Percentiles rank a stretch among this genome's conserved stretches.
Conservation (phyloP, 192 early-diverging fungal species). For the Coemansia sp. region DNA sequence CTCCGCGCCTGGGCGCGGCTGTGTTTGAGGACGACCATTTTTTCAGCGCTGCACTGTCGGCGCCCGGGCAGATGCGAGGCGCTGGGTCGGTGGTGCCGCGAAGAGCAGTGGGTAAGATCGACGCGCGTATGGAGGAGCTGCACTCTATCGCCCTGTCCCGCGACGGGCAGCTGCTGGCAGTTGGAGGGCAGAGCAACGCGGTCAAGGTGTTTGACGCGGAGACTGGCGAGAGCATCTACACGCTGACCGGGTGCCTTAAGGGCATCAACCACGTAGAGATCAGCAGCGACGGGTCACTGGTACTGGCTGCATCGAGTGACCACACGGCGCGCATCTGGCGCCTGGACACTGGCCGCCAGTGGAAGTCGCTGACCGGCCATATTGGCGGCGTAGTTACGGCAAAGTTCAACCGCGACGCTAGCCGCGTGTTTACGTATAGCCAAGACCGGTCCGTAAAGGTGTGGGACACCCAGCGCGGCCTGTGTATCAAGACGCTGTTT, state of each 20-base stretch:
- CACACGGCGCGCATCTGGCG: conserved; percentile 87
- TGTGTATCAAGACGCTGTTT: conserved; percentile 89
- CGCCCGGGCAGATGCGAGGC: conserved; percentile 15
- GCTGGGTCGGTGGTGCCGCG: conserved; percentile 32
- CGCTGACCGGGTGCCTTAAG: conserved; percentile 80
- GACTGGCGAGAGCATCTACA: conserved; percentile 60
- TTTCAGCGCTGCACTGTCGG: conserved; percentile 30
- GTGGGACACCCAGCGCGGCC: conserved; percentile 90
- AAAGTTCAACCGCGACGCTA: conserved; percentile 75
- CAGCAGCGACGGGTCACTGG: conserved; percentile 41
- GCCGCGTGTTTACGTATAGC: conserved; percentile 85
- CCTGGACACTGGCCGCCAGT: conserved; percentile 68
- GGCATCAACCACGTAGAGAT: conserved; percentile 75
- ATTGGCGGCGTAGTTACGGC: conserved; percentile 90
- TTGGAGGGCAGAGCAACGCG: conserved; percentile 78
- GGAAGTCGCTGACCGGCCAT: conserved; percentile 94
- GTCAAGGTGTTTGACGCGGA: conserved; percentile 76
- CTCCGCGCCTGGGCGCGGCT: conserved; percentile 23
- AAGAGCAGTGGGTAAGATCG: conserved; percentile 40
- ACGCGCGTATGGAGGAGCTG: conserved; percentile 64
- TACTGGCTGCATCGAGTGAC: conserved; percentile 82
- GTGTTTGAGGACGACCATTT: conserved; percentile 38
- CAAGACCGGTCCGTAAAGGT: conserved; percentile 96
- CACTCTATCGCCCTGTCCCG: conserved; percentile 73
- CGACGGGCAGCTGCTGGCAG: conserved; percentile 70